Conservation (phyloP, 1,284 basidiomycete species). For the Ceratobasidium sp. region DNA sequence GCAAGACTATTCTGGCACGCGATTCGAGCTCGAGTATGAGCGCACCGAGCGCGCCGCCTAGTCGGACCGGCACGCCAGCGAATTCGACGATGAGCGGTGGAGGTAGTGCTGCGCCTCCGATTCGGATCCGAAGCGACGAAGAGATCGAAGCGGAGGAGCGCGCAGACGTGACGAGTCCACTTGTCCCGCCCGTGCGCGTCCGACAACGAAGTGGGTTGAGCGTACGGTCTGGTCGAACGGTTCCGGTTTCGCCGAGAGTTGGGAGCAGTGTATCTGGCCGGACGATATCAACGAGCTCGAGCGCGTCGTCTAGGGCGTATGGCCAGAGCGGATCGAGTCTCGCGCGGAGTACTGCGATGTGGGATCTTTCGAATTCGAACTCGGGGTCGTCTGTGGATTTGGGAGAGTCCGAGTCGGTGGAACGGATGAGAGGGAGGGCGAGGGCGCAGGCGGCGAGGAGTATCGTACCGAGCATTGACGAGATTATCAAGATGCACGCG, state of each 20-base stretch:
- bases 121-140: slow-evolving; percentile 62
- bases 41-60: slow-evolving; percentile 10
- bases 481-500: slow-evolving; percentile 82
- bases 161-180: slow-evolving; percentile 49
- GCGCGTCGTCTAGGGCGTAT: slow-evolving; percentile 15
- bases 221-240: slow-evolving; percentile 10
- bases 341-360: slow-evolving; percentile 41
- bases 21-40: slow-evolving; percentile 29
- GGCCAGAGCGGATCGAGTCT: slow-evolving; percentile 10
- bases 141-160: slow-evolving; percentile 72
- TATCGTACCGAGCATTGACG: slow-evolving; percentile 81
- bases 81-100: neutral
- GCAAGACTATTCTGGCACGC: neutral
- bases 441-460: slow-evolving; percentile 51
- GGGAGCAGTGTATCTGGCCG: slow-evolving; percentile 3
- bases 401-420: slow-evolving; percentile 22
- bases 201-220: slow-evolving; percentile 36
- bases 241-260: neutral
- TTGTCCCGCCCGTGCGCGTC: slow-evolving; percentile 37
- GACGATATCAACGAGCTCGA: slow-evolving; percentile 41
- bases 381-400: slow-evolving; percentile 19
- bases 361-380: slow-evolving; percentile 36
- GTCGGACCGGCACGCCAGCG: slow-evolving; percentile 26
- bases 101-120: slow-evolving; percentile 6
- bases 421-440: slow-evolving; percentile 11